These are phyloP conservation scores for Auriscalpium orientale DNA, from an alignment of 768 basidiomycete species.

Conservation along the genomic window DNA sequence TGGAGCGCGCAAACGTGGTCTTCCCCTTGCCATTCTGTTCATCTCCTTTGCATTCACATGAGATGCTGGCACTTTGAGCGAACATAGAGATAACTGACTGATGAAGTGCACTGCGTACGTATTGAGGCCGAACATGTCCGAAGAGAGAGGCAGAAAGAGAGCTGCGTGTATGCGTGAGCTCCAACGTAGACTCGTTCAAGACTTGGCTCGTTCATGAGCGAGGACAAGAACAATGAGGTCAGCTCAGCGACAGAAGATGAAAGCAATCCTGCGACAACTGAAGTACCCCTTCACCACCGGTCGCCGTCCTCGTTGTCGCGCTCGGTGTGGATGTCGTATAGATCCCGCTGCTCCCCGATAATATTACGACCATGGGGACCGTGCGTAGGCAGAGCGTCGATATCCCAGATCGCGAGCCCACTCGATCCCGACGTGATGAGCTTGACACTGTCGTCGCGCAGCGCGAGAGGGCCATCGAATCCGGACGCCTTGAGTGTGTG, in stretches of 20 bases:
- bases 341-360: constrained; percentile 11
- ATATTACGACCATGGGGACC: constrained; percentile 16
- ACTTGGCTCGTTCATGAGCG: too few relatives aligned
- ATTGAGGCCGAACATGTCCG: too few relatives aligned
- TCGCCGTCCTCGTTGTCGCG: constrained; percentile 17
- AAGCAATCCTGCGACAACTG: neutral
- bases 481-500: constrained; percentile 26
- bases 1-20: too few relatives aligned
- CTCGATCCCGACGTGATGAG: constrained; percentile 31
- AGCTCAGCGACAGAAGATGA: neutral
- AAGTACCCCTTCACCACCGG: neutral
- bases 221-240: too few relatives aligned
- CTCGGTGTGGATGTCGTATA: constrained; percentile 7
- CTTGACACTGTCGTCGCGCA: constrained; percentile 20
- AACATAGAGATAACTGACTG: too few relatives aligned
- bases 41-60: too few relatives aligned
- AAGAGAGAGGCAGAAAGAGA: too few relatives aligned
- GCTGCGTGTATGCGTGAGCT: too few relatives aligned
- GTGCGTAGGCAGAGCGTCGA: constrained; percentile 27
- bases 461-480: constrained; percentile 24
- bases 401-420: constrained; percentile 27
- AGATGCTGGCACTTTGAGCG: too few relatives aligned
- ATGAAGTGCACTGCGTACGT: too few relatives aligned
- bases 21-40: too few relatives aligned
- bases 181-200: too few relatives aligned